Conservation (phyloP, 306 rosid genomes). For the Mimosa bimucronata region DNA sequence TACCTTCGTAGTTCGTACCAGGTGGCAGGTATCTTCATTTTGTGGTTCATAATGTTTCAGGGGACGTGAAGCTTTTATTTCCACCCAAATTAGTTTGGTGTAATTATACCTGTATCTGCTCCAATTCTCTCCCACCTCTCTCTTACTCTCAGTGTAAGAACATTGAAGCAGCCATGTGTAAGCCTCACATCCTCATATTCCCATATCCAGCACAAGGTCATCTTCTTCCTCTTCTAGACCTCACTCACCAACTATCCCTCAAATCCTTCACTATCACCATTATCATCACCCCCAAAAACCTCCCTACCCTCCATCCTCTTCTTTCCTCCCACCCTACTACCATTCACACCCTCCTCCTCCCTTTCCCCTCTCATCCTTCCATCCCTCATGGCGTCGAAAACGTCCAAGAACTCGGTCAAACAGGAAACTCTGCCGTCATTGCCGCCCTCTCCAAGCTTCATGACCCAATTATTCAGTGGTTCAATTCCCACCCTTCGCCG, state of each 20-base stretch:
- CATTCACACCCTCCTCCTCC: constrained; percentile 45
- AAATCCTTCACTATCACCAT: constrained; percentile 44
- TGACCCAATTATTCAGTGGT: constrained; percentile 49
- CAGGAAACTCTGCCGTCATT: constrained; percentile 39
- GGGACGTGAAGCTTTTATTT: too few species aligned
- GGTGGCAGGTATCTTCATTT: too few species aligned
- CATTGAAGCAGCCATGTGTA: neutral
- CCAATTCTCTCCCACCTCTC: too few species aligned
- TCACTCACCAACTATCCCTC: constrained; percentile 49
- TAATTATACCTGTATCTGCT: too few species aligned
- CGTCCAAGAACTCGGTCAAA: constrained; percentile 47
- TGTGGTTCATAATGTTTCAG: too few species aligned
- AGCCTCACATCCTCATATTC: constrained; percentile 47
- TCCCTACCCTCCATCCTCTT: constrained; percentile 40
- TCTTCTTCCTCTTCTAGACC: constrained; percentile 50
- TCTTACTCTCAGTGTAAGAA: too few species aligned
- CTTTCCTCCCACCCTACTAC: constrained; percentile 42
- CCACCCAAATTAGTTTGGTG: too few species aligned
- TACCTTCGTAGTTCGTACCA: too few species aligned
- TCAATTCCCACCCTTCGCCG: constrained; percentile 52
- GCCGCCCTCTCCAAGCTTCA: constrained; percentile 44
- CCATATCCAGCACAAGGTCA: constrained; percentile 68
- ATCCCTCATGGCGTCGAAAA: constrained; percentile 51
- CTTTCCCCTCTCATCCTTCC: constrained; percentile 55
- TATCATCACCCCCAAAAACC: constrained; percentile 57